Percentiles rank a stretch among this genome's conserved stretches.
phyloP scores from a whole-genome alignment of 2,329 filamentous ascomycete genomes.

The Nigrospora osmanthi region DNA sequence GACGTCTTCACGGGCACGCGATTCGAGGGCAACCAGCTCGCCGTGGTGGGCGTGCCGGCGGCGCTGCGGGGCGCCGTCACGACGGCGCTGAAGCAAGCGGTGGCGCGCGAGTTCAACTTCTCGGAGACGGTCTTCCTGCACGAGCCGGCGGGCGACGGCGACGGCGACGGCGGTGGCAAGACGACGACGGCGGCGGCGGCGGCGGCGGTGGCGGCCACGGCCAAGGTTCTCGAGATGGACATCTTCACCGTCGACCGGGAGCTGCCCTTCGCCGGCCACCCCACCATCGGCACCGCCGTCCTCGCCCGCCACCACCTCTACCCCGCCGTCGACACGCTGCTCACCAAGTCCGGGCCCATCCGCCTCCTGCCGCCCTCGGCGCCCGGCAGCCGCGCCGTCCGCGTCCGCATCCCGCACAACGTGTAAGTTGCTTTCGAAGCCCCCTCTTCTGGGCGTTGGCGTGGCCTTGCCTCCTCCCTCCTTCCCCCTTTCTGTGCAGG shows the following conservation, averaged over 20 bases:
- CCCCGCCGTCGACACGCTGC: constrained; percentile 32
- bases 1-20: constrained; percentile 49
- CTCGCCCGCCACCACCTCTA: constrained; percentile 29
- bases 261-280: constrained; percentile 56
- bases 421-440: constrained; percentile 19
- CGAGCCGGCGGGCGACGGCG: constrained; percentile 24
- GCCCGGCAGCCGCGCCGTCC: constrained; percentile 27
- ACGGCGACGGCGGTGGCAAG: neutral
- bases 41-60: constrained; percentile 46
- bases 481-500: too few species aligned
- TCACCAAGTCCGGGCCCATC: constrained; percentile 51
- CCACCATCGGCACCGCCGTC: constrained; percentile 50
- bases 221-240: constrained; percentile 35
- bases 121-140: constrained; percentile 59
- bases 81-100: constrained; percentile 46
- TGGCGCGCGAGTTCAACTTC: constrained; percentile 57
- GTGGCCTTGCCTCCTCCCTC: too few species aligned
- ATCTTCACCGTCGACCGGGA: constrained; percentile 52
- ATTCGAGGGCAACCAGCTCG: constrained; percentile 52
- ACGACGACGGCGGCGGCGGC: too few species aligned
- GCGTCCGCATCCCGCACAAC: constrained; percentile 59
- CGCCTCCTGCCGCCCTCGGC: neutral
- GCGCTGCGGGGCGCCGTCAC: constrained; percentile 28
- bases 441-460: too few species aligned
- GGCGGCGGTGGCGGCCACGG: constrained; percentile 7